phyloP scores from a whole-genome alignment of 1,284 basidiomycete species.

The Vanrija pseudolonga region DNA sequence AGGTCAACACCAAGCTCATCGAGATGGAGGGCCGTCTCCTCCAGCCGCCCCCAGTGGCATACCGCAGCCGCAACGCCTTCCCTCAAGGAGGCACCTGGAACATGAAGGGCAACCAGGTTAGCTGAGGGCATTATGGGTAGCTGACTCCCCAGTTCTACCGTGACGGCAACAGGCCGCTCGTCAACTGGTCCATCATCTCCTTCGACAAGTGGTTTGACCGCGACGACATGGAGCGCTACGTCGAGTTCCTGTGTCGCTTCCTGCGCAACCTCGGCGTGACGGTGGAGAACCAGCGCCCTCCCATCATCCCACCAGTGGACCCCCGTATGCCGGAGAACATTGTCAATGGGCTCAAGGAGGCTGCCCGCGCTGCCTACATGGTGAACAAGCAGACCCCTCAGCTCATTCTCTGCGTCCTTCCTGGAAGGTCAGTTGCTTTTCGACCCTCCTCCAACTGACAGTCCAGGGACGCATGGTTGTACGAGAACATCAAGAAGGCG shows the following conservation, averaged over 20 bases:
- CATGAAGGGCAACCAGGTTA: conserved; percentile 26
- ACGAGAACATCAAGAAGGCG: conserved; percentile 50
- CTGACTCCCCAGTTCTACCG: conserved; percentile 32
- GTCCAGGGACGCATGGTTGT: conserved; percentile 40
- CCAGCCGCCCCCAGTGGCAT: conserved; percentile 36
- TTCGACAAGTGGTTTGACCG: conserved; percentile 33
- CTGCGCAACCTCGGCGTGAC: conserved; percentile 28
- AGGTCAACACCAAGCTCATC: conserved; percentile 43
- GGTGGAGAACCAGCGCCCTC: conserved; percentile 30
- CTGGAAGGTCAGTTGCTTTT: conserved; percentile 26
- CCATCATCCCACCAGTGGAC: conserved; percentile 29
- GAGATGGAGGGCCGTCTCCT: conserved; percentile 45
- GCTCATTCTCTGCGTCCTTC: conserved; percentile 45
- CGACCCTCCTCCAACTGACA: neutral
- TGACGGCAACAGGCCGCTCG: conserved; percentile 30
- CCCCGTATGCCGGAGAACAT: conserved; percentile 19
- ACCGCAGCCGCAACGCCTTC: conserved; percentile 15
- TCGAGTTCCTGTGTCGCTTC: conserved; percentile 19
- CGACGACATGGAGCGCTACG: conserved; percentile 32
- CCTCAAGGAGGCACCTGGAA: conserved; percentile 29
- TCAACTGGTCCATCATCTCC: conserved; percentile 44
- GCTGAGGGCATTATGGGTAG: conserved; percentile 24
- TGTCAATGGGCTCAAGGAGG: conserved; percentile 17
- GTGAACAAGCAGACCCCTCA: conserved; percentile 37
- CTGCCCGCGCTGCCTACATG: conserved; percentile 37